These are phyloP conservation scores for Striga asiatica DNA, from an alignment of 257 asterid genomes.

Conservation along the genomic window DNA sequence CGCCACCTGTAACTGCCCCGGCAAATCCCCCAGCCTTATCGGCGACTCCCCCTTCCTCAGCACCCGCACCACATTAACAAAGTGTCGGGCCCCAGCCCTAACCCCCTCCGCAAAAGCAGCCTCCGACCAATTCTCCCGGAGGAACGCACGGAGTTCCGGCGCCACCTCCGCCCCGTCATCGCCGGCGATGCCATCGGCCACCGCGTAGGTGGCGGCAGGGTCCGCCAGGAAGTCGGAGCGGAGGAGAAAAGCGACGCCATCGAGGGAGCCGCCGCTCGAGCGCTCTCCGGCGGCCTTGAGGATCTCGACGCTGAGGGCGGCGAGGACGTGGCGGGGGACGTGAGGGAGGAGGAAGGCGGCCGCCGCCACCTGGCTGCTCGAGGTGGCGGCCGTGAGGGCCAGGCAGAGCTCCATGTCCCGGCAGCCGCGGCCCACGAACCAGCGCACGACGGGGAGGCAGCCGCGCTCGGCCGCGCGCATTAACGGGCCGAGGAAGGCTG, in stretches of 20 bases:
- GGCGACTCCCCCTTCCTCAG: slow-evolving; percentile 66
- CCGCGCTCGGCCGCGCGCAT: slow-evolving; percentile 99
- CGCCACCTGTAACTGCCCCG: slow-evolving; percentile 76
- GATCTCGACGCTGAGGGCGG: slow-evolving; percentile 86
- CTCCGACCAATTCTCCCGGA: slow-evolving; percentile 80
- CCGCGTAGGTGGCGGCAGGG: slow-evolving; percentile 77
- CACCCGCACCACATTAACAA: slow-evolving; percentile 41
- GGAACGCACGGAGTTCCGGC: slow-evolving; percentile 61
- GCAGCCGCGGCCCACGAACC: slow-evolving; percentile 90
- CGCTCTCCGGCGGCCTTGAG: slow-evolving; percentile 96
- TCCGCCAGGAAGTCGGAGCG: slow-evolving; percentile 73
- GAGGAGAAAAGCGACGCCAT: slow-evolving; percentile 86
- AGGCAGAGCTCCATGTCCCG: slow-evolving; percentile 96
- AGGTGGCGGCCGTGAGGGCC: slow-evolving; percentile 95
- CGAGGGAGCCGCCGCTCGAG: slow-evolving; percentile 86
- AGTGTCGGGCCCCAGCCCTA: slow-evolving; percentile 55
- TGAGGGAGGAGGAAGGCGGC: slow-evolving; percentile 88
- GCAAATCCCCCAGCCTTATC: slow-evolving; percentile 61
- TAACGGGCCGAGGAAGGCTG: slow-evolving; percentile 91
- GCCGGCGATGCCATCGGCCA: slow-evolving; percentile 77
- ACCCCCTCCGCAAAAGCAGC: slow-evolving; percentile 55
- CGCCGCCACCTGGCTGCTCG: slow-evolving; percentile 73
- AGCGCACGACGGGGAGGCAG: slow-evolving; percentile 77
- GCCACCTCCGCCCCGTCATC: slow-evolving; percentile 70
- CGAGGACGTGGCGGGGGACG: slow-evolving; percentile 87